Base-by-base conservation (phyloP, 495 filamentous ascomycete species). In the Lasiosphaeris hirsuta region DNA sequence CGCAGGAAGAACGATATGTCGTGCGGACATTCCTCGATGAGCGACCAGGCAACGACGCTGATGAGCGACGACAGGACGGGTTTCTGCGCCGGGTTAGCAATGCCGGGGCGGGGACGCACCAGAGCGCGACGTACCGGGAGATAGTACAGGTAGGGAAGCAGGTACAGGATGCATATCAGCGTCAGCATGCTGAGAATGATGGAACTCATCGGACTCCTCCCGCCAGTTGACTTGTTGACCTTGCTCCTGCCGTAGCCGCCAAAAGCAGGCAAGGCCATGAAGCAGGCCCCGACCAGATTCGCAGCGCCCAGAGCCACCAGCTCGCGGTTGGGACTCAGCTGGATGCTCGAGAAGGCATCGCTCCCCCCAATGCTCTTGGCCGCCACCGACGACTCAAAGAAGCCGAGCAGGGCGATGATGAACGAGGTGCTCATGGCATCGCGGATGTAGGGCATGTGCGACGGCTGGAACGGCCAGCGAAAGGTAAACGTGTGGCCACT, bases 381-480 rank as follows among this genome's bases (percentile, higher is more conserved):
- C 0, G 94, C 94, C n/a, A 99, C 91, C 0, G 92, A 96, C 23
- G 90, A 96, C 75, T 99, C 94, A 63, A 99, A 99, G 78, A 99
- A 99, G 15, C 94, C 94, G 7, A 99, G 84, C 17, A 99, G 78
- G 4, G 92, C 90, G 54, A 99, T 97, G 34, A 97, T 76, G 63
- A 99, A 96, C 0, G 94, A 87, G 1, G 95, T 97, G 56, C 88
- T 86, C 81, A 96, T 86, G 11, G 91, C 87, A 53, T 92, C 87
- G n/a, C 86, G 84, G 41, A 96, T 84, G 64, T 96, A 85, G 11
- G 85, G 80, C 76, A 97, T 85, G 53, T 92, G 81, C 23, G 80
- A 72, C 11, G 84, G 68, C 44, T 85, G 82, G 69, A 96, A 91
- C 0, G 94, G 95, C 81, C 91, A 96, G 51, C 87, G 81, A 64